These are phyloP conservation scores for Candida nanaspora DNA, from an alignment of 805 yeast species.

Conservation along the genomic window DNA sequence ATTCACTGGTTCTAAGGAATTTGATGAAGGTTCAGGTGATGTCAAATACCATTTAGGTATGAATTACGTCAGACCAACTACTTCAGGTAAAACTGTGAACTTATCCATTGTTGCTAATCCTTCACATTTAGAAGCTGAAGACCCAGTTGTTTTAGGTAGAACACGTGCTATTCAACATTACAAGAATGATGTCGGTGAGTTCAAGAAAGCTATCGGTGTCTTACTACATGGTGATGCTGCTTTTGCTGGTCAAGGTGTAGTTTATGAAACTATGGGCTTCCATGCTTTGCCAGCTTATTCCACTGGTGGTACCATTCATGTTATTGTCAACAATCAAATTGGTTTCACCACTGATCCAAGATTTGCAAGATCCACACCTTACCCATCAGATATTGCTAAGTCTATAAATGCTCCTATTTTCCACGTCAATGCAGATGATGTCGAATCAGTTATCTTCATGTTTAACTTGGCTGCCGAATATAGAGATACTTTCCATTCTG, in stretches of 20 bases:
- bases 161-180: constrained; percentile 92
- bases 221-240: constrained; percentile 99
- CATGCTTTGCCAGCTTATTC: constrained; percentile 88
- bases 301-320: constrained; percentile 97
- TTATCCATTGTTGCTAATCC: constrained; percentile 97
- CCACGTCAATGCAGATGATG: constrained; percentile 99
- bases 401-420: constrained; percentile 95
- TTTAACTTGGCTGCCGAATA: constrained; percentile 98
- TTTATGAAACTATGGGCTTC: constrained; percentile 97
- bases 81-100: constrained; percentile 94
- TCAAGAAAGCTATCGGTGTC: constrained; percentile 83
- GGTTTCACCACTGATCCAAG: constrained; percentile 99
- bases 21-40: constrained; percentile 98
- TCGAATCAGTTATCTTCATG: constrained; percentile 85
- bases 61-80: constrained; percentile 98
- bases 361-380: constrained; percentile 94
- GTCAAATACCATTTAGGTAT: constrained; percentile 98
- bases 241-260: constrained; percentile 98
- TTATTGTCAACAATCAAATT: constrained; percentile 95
- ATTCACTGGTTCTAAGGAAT: constrained; percentile 83
- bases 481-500: constrained; percentile 95
- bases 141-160: constrained; percentile 97
- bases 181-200: constrained; percentile 78
- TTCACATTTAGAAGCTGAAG: constrained; percentile 98
- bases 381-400: constrained; percentile 97